Conservation (phyloP, 805 yeast species). For the Candida taoyuanica region DNA sequence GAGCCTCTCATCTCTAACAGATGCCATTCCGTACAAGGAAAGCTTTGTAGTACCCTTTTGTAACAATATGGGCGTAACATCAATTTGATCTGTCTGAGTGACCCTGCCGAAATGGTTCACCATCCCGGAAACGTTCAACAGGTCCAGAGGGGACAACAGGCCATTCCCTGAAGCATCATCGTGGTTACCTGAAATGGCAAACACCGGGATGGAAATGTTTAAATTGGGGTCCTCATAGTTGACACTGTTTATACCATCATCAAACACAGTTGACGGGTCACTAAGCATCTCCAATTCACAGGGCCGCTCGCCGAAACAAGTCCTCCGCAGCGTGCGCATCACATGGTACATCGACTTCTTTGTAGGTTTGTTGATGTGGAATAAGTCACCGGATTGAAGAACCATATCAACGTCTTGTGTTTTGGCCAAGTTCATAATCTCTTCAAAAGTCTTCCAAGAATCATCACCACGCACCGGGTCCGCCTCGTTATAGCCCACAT, state of each 20-base stretch:
- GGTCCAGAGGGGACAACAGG: slow-evolving; percentile 78
- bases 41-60: slow-evolving; percentile 79
- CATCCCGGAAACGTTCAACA: slow-evolving; percentile 74
- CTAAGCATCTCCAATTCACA: slow-evolving; percentile 79
- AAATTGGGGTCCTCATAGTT: slow-evolving; percentile 89
- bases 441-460: slow-evolving; percentile 82
- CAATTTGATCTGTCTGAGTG: slow-evolving; percentile 66
- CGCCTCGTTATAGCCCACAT: slow-evolving; percentile 86
- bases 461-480: slow-evolving; percentile 92
- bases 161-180: slow-evolving; percentile 93
- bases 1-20: slow-evolving; percentile 84
- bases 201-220: slow-evolving; percentile 84
- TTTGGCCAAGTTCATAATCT: slow-evolving; percentile 68
- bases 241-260: slow-evolving; percentile 62
- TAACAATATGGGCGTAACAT: slow-evolving; percentile 69
- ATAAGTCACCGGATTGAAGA: slow-evolving; percentile 88
- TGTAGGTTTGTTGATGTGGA: slow-evolving; percentile 85
- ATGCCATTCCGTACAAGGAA: slow-evolving; percentile 86
- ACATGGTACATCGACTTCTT: slow-evolving; percentile 85
- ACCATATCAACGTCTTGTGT: slow-evolving; percentile 79
- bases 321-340: slow-evolving; percentile 59
- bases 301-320: slow-evolving; percentile 83
- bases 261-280: slow-evolving; percentile 64
- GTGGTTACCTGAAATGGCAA: slow-evolving; percentile 93
- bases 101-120: slow-evolving; percentile 89